Evolutionary conservation across 2,329 filamentous ascomycete genomes (phyloP), one percentile per base, ranked within the genome.

Genomic region (Helotiales sp.): DNA sequence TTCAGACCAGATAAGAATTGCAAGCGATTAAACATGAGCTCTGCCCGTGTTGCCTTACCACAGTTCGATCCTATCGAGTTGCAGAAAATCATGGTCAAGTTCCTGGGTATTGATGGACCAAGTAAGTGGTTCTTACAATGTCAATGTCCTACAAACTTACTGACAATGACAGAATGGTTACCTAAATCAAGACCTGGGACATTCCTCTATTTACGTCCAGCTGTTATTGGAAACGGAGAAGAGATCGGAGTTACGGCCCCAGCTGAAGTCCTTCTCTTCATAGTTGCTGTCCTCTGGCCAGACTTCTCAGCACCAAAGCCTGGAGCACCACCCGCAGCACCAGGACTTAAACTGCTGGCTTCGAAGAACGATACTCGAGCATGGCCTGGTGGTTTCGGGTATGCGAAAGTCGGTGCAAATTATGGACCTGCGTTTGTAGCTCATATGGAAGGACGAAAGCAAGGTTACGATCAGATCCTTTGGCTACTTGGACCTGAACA

Each of bases 301-400:
- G 68, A 69, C 50, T 38, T 68, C 3, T 67, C 67, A 1, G 54
- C 58, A 33, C 59, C 57, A 38, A 59, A 71, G 72, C 64, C 73
- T 84, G 73, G 66, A 72, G 24, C 57, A 5, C 27, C 31, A 5
- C 50, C 63, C 66, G 3, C 81, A 79, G 51, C 61, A 6, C 64
- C 64, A 3, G 85, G 85, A 65, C 81, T 96, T 79, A 87, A 84
- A 66, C 83, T 96, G 51, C 85, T 93, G 71, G 93, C 92, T 0
- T 90, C 84, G 34, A 84, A 86, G 58, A 86, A 92, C 66, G 90
- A 96, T 74, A 90, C 88, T 56, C 88, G 93, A 64, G 92, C 93
- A 12, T 97, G 93, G 93, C 91, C 91, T 22, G 93, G 93, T 64
- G 93, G 93, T 3, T 96, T 96, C 73, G 93, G 93, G 2, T 93